These are phyloP conservation scores for Linderina pennispora DNA, from an alignment of 192 early-diverging fungal species.

Conservation along the genomic window DNA sequence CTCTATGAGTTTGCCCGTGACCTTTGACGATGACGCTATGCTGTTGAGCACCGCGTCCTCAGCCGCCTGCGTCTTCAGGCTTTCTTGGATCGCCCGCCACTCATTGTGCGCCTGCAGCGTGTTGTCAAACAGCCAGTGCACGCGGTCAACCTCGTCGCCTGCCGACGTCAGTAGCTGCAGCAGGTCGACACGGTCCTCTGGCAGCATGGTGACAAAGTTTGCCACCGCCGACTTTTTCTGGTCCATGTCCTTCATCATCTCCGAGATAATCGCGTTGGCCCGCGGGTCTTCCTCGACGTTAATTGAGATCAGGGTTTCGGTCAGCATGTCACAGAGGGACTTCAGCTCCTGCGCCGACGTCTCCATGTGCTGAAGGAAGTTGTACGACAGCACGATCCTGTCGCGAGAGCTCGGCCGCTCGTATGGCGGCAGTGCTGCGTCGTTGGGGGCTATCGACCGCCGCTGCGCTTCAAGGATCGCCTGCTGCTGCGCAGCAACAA, in stretches of 20 bases:
- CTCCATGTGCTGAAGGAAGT: constrained; percentile 36
- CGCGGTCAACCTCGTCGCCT: constrained; percentile 18
- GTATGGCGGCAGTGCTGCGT: too few species aligned
- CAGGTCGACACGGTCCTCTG: constrained; percentile 9
- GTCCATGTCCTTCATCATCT: constrained; percentile 26
- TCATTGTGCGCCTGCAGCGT: constrained; percentile 35
- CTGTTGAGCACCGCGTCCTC: constrained; percentile 4
- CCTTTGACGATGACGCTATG: constrained; percentile 11
- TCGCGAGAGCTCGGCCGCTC: too few species aligned
- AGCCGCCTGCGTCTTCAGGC: constrained; percentile 14
- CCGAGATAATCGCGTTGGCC: constrained; percentile 20
- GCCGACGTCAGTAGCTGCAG: constrained; percentile 15
- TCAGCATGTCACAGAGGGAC: constrained; percentile 36
- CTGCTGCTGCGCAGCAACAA: neutral
- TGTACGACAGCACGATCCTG: constrained; percentile 12
- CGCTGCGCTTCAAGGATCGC: neutral
- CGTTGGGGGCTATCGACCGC: neutral
- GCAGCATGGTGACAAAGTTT: constrained; percentile 37
- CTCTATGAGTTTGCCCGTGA: constrained; percentile 8
- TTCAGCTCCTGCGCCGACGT: constrained; percentile 20
- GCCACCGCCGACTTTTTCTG: constrained; percentile 19
- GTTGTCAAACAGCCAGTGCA: constrained; percentile 31
- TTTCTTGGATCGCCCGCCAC: constrained; percentile 42
- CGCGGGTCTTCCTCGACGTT: constrained; percentile 33
- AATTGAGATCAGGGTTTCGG: constrained; percentile 33